Base-by-base conservation (phyloP, 176 grass and related monocot species). In the Dendrocalamus sinicus region DNA sequence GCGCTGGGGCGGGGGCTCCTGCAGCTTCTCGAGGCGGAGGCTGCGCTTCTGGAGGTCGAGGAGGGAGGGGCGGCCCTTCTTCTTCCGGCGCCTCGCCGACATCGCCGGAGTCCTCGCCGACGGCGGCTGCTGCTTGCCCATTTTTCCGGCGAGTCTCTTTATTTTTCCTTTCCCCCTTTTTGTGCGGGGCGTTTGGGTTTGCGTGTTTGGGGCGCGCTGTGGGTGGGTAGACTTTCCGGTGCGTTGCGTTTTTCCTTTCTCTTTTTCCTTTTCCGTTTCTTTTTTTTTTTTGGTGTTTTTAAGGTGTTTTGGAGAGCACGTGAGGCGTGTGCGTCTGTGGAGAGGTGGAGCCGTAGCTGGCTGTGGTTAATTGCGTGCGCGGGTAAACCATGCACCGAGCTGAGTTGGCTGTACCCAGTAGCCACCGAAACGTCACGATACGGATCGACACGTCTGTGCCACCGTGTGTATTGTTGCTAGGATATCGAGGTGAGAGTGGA, bases 21-120 rank as follows among this genome's bases (percentile, higher is more conserved):
- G 91, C 16, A 86, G 89, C 72, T 75, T 83, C 81, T 91, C 81
- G 61, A 91, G 89, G 81, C 89, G 89, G 69, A 91, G 85, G 81
- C 60, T 87, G 30, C 96, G 91, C 83, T 94, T 95, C 92, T 96
- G 88, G 48, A 99, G 81, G 80, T 99, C 97, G 35, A 99, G 67
- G 19, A 99, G 97, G 12, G 94, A 99, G 1, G 94, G 97, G 11
- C 97, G 97, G 24, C 97, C 97, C 85, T 99, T 99, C 97, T 99
- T 99, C 89, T 91, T 91, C 20, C 88, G 85, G 44, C 62, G 64
- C 22, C 75, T 72, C 81, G 90, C 90, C 84, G 93, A 92, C 85
- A 88, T 85, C 89, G 81, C 75, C 85, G 89, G 20, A 81, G 88
- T 92, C 89, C 84, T 91, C 89, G 85, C 30, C 85, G 85, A 62